Conservation (phyloP, 345 rosid species). For the Aquilaria malaccensis region DNA sequence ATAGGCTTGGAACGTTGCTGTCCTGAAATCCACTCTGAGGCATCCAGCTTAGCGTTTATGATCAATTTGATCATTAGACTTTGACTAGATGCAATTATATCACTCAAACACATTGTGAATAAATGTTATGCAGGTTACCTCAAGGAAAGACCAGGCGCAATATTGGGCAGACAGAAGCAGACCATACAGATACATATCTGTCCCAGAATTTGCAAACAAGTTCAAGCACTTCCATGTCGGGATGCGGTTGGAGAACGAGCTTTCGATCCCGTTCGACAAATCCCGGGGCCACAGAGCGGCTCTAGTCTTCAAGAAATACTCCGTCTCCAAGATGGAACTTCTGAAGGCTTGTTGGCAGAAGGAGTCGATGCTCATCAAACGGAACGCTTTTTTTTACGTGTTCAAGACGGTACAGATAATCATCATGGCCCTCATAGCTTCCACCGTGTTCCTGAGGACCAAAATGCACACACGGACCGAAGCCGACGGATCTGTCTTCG, state of each 20-base stretch:
- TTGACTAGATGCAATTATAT: too few relatives aligned
- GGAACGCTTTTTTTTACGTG: slow-evolving; percentile 63
- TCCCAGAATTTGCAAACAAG: slow-evolving; percentile 43
- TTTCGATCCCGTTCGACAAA: slow-evolving; percentile 57
- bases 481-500: slow-evolving; percentile 35
- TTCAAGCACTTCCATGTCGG: slow-evolving; percentile 74
- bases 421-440: slow-evolving; percentile 40
- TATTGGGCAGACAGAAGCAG: slow-evolving; percentile 59
- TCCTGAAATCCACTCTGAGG: too few relatives aligned
- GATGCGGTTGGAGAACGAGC: slow-evolving; percentile 37
- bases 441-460: slow-evolving; percentile 60
- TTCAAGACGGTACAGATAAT: slow-evolving; percentile 66
- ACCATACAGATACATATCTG: slow-evolving; percentile 62
- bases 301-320: slow-evolving; percentile 44
- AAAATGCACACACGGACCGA: slow-evolving; percentile 47
- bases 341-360: slow-evolving; percentile 72
- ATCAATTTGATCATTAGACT: too few relatives aligned
- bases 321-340: slow-evolving; percentile 54
- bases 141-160: slow-evolving; percentile 87
- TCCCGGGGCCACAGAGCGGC: slow-evolving; percentile 61
- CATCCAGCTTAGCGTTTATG: too few relatives aligned
- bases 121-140: slow-evolving; percentile 51
- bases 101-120: not conserved
- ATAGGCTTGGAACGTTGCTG: too few relatives aligned
- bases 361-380: slow-evolving; percentile 63